Evolutionary conservation across 495 filamentous ascomycete species (phyloP), one percentile per base, ranked within the genome.

Genomic region (Neurospora sp.): DNA sequence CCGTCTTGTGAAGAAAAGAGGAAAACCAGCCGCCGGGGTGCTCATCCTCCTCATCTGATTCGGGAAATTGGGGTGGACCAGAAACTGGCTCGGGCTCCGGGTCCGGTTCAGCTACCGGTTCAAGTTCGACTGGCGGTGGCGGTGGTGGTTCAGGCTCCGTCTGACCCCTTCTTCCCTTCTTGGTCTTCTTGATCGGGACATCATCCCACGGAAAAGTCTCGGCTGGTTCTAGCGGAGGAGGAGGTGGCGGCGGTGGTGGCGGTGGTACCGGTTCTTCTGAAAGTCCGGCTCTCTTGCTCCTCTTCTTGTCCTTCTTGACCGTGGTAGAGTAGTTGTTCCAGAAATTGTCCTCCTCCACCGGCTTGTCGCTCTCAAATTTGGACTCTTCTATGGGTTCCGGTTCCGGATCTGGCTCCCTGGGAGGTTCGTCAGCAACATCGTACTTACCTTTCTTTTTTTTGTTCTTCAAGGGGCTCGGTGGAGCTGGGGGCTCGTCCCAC

Each of bases 391-490:
- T 76, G 1, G 79, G 71, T 17, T 73, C 72, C 1, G 59, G 69
- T 11, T 77, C 75, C 19, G 73, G 77, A 19, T 76, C 77, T 2
- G 74, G 77, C 11, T 75, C 71, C 71, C 75, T 75, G 45, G 66
- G 37, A 39, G 38, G 66, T 8, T 77, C 76, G 19, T 74, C 70
- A 72, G 72, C 69, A 62, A 39, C n/a, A 11, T 24, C 62, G 3
- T 71, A 71, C 74, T 78, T 76, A 73, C 75, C 75, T 74, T 74
- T 78, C 39, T 77, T 78, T 54, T 74, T 78, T 73, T 76, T 78
- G 54, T 45, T 39, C 72, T 77, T 76, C 38, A 73, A 73, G 4
- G 77, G 54, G 59, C 24, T 48, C 37, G 75, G 31, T 13, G n/a
- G 70, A 37, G 21, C 71, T 72, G 40, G 70, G 19, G 40, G 62